Percentiles rank a stretch among this genome's conserved stretches.
Conservation (phyloP, 805 yeast species). For the Yarrowia sp. region DNA sequence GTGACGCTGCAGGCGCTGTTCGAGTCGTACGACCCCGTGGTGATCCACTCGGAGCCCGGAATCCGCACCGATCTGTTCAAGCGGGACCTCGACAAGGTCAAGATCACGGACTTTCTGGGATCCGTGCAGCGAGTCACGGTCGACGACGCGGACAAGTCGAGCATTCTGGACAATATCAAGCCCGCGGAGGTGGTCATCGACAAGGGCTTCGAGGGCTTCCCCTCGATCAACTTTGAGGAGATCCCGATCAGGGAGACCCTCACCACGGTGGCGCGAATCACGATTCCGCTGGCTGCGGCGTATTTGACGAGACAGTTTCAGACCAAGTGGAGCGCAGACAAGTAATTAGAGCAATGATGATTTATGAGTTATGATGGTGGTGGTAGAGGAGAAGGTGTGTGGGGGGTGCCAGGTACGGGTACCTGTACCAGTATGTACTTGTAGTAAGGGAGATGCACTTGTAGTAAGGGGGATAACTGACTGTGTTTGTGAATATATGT, state of each 20-base stretch:
- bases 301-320: constrained; percentile 7
- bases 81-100: constrained; percentile 63
- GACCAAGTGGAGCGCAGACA: background rate
- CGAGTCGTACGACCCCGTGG: constrained; percentile 76
- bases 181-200: background rate
- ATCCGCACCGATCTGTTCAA: constrained; percentile 75
- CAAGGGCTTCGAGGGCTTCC: constrained; percentile 6
- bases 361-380: background rate
- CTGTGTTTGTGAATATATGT: too few species aligned
- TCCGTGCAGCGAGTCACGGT: constrained; percentile 76
- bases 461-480: too few species aligned
- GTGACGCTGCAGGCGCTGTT: constrained; percentile 79
- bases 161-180: constrained; percentile 10
- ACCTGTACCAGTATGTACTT: too few species aligned
- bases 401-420: too few species aligned
- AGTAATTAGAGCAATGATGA: background rate
- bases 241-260: background rate
- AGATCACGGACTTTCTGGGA: constrained; percentile 91
- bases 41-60: constrained; percentile 93
- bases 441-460: too few species aligned
- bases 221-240: background rate
- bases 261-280: constrained; percentile 9
- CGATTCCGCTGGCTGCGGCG: constrained; percentile 6
- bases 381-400: too few species aligned
- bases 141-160: constrained; percentile 42